phyloP scores from a whole-genome alignment of 495 filamentous ascomycete species.

The Cladorrhinum samala region DNA sequence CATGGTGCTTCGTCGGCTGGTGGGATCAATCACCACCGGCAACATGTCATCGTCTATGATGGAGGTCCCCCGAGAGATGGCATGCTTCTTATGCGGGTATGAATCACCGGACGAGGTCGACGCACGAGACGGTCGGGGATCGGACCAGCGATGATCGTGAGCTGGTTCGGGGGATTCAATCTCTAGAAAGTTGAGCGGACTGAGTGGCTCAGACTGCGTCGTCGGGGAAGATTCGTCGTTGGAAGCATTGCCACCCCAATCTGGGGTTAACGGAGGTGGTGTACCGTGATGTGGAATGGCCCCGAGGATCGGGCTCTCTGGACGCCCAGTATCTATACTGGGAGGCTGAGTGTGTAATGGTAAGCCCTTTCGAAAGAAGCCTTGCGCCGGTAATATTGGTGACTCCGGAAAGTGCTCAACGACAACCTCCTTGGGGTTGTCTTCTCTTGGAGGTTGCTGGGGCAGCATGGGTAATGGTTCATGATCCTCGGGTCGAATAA shows the following conservation, averaged over 20 bases:
- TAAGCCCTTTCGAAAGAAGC: background rate
- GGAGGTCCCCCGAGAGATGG: background rate
- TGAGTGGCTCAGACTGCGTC: constrained; percentile 12
- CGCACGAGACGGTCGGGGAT: background rate
- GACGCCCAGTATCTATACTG: background rate
- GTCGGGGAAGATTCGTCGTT: constrained; percentile 8
- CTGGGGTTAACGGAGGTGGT: background rate
- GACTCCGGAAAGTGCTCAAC: constrained; percentile 2
- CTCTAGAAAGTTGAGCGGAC: background rate
- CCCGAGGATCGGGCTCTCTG: too few relatives aligned
- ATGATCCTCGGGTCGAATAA: constrained; percentile 1
- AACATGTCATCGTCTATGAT: background rate
- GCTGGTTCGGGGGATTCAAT: background rate
- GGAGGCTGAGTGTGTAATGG: background rate
- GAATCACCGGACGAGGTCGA: background rate
- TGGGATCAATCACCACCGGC: background rate
- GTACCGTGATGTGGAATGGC: constrained; percentile 1
- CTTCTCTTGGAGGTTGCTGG: background rate
- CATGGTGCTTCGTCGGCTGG: background rate
- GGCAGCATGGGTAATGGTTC: background rate
- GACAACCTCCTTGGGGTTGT: background rate
- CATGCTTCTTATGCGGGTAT: background rate
- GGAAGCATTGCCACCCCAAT: constrained; percentile 3
- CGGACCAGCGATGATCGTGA: background rate
- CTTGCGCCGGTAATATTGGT: background rate